Conservation (phyloP, 768 basidiomycete species). For the Termitomyces sp. region DNA sequence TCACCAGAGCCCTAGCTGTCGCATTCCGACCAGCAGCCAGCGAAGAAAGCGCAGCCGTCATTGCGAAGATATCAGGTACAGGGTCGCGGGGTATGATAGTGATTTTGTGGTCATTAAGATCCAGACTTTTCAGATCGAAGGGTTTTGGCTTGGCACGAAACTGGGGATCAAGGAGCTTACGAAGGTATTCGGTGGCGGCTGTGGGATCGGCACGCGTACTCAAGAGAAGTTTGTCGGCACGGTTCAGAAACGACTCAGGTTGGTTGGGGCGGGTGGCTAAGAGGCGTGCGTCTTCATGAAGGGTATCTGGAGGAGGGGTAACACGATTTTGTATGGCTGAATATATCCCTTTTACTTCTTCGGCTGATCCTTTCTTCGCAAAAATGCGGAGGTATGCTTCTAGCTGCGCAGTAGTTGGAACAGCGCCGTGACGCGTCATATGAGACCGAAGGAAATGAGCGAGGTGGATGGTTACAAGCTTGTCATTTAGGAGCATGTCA, state of each 20-base stretch:
- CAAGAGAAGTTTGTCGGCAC: constrained; percentile 40
- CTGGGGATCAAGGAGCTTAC: constrained; percentile 20
- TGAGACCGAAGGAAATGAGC: constrained; percentile 39
- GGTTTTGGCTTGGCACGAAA: neutral
- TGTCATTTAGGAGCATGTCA: constrained; percentile 39
- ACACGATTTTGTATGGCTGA: constrained; percentile 27
- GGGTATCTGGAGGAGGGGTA: neutral
- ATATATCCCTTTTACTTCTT: neutral
- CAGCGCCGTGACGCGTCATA: constrained; percentile 34
- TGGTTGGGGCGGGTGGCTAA: neutral
- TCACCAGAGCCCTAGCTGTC: constrained; percentile 6
- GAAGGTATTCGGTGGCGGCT: constrained; percentile 45
- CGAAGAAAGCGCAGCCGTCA: constrained; percentile 42
- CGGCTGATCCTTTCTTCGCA: constrained; percentile 29
- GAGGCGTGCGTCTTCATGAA: neutral
- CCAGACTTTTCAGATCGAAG: neutral
- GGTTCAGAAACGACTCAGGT: constrained; percentile 14
- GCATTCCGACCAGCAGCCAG: constrained; percentile 33
- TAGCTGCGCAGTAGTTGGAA: constrained; percentile 38
- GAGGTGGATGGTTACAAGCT: constrained; percentile 46
- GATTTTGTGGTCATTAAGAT: neutral
- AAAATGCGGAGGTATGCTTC: constrained; percentile 46
- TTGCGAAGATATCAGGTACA: constrained; percentile 37
- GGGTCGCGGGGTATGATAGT: constrained; percentile 13
- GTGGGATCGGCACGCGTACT: constrained; percentile 33